Evolutionary conservation across 495 filamentous ascomycete species (phyloP).

Genomic region (Aspergillus ostianus): DNA sequence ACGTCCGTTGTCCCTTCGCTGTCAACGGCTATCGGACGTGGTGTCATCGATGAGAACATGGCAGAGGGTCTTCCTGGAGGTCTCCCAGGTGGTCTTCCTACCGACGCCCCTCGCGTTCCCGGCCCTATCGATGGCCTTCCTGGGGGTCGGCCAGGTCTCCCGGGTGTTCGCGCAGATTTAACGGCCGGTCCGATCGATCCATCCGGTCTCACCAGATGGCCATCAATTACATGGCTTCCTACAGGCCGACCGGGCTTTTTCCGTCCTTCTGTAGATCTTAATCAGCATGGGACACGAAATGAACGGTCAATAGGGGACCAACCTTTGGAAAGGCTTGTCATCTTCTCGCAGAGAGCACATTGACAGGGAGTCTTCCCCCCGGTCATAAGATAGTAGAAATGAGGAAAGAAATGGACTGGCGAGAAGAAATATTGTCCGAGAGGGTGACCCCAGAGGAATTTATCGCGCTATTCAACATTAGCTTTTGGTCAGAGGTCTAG

Average conservation of each 20-base stretch:
- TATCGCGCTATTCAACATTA: conserved; percentile 38
- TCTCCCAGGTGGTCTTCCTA: not conserved
- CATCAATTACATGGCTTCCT: conserved; percentile 1
- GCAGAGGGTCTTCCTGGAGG: conserved; percentile 3
- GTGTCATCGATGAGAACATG: not conserved
- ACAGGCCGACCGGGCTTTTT: conserved; percentile 23
- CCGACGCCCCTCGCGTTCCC: conserved; percentile 3
- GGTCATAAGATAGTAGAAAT: conserved; percentile 58
- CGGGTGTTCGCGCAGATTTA: not conserved
- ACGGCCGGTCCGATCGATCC: not conserved
- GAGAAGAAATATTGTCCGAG: conserved; percentile 50
- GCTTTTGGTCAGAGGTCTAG: conserved; percentile 8
- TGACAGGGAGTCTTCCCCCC: conserved; percentile 33
- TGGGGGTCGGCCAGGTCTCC: conserved; percentile 11
- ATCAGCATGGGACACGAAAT: not conserved
- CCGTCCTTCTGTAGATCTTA: conserved; percentile 2
- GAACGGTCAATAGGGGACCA: not conserved
- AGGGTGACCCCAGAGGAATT: conserved; percentile 57
- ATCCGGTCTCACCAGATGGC: not conserved
- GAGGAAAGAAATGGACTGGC: conserved; percentile 51
- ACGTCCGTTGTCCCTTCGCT: conserved; percentile 53
- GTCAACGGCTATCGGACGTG: conserved; percentile 9
- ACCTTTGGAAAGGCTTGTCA: conserved; percentile 18
- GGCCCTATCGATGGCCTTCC: conserved; percentile 17
- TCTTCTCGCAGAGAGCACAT: conserved; percentile 37